Evolutionary conservation across 805 yeast genomes (phyloP).

Genomic region (Wickerhamia fluorescens): DNA sequence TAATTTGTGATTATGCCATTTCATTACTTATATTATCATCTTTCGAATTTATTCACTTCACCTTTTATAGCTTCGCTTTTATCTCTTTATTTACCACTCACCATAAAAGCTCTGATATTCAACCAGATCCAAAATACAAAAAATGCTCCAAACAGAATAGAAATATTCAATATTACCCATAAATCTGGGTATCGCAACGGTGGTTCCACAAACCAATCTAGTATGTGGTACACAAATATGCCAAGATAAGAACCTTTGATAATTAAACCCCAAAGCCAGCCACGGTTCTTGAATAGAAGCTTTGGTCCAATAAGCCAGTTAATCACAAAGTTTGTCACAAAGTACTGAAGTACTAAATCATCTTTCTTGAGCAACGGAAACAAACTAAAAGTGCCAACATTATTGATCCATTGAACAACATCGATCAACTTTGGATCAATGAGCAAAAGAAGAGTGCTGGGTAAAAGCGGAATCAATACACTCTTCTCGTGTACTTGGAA

Average conservation of each 20-base stretch:
- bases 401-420: slow-evolving; percentile 80
- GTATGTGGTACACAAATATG: slow-evolving; percentile 43
- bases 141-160: slow-evolving; percentile 72
- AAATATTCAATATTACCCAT: slow-evolving; percentile 73
- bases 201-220: slow-evolving; percentile 46
- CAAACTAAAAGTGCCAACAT: slow-evolving; percentile 76
- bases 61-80: no score
- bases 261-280: slow-evolving; percentile 19
- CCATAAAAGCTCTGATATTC: slow-evolving; percentile 15
- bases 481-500: slow-evolving; percentile 97
- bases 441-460: slow-evolving; percentile 62
- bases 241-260: slow-evolving; percentile 29
- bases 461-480: slow-evolving; percentile 80
- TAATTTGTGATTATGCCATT: no score
- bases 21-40: no score
- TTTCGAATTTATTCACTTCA: no score
- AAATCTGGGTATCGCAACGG: slow-evolving; percentile 71
- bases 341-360: slow-evolving; percentile 65
- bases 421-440: slow-evolving; percentile 55
- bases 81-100: no score
- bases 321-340: slow-evolving; percentile 51
- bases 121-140: slow-evolving; percentile 78
- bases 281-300: slow-evolving; percentile 9
- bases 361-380: slow-evolving; percentile 84
- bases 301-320: slow-evolving; percentile 66